Conservation (phyloP, 768 basidiomycete species). For the Russula vinacea region DNA sequence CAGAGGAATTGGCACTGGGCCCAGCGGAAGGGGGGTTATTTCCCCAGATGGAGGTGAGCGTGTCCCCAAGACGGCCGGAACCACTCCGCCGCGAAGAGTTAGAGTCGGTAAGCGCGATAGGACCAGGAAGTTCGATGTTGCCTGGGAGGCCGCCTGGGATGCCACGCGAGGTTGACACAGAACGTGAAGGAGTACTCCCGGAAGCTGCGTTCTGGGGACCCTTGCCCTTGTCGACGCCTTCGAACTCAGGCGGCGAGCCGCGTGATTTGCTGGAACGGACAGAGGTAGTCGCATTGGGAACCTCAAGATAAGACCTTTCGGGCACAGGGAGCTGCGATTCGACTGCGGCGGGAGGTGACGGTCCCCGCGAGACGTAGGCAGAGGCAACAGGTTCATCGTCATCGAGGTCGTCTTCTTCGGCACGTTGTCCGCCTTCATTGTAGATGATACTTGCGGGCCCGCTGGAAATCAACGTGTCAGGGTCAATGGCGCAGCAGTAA, state of each 20-base stretch:
- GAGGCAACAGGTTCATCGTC: conserved; percentile 42
- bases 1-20: conserved; percentile 24
- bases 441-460: conserved; percentile 80
- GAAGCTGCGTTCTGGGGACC: conserved; percentile 30
- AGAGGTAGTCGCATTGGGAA: conserved; percentile 27
- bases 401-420: conserved; percentile 71
- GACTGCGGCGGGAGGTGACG: conserved; percentile 41
- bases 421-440: conserved; percentile 72
- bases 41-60: conserved; percentile 52
- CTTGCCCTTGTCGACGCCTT: conserved; percentile 33
- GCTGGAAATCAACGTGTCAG: conserved; percentile 39
- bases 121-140: conserved; percentile 38
- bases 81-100: conserved; percentile 41
- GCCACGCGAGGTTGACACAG: conserved; percentile 26
- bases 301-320: conserved; percentile 33
- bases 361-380: conserved; percentile 52
- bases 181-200: conserved; percentile 7
- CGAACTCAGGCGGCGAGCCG: conserved; percentile 31
- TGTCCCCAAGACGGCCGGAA: conserved; percentile 42
- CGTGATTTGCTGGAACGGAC: conserved; percentile 24
- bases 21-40: conserved; percentile 20
- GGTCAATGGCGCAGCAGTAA: not conserved
- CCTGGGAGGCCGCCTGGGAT: conserved; percentile 32
- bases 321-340: conserved; percentile 34
- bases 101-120: conserved; percentile 34